Evolutionary conservation across 495 filamentous ascomycete genomes (phyloP).

Genomic region (Pyrenula massariospora): DNA sequence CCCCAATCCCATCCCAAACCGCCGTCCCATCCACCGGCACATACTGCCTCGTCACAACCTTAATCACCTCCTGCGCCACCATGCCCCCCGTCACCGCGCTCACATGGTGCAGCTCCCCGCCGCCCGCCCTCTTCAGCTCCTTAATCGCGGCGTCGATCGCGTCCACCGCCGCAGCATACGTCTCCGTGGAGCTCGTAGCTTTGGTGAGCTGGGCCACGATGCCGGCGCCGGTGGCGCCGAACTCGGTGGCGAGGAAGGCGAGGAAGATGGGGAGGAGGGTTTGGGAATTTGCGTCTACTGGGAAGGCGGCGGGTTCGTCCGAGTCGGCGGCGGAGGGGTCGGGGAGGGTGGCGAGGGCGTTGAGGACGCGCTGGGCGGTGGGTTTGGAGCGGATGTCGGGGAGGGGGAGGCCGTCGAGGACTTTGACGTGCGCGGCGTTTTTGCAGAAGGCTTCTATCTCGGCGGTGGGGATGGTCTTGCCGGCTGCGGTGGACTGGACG

Average conservation of each 20-base stretch:
- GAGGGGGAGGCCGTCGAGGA: slow-evolving; percentile 56
- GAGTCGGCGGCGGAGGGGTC: slow-evolving; percentile 7
- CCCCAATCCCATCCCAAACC: slow-evolving; percentile 80
- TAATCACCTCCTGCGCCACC: slow-evolving; percentile 91
- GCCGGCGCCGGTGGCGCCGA: slow-evolving; percentile 35
- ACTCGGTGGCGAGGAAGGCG: slow-evolving; percentile 41
- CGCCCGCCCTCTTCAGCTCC: slow-evolving; percentile 64
- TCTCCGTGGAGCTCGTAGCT: slow-evolving; percentile 13
- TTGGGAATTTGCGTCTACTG: slow-evolving; percentile 17
- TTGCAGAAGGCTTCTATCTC: slow-evolving; percentile 94
- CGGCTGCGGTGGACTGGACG: slow-evolving; percentile 50
- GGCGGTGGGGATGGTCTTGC: slow-evolving; percentile 46
- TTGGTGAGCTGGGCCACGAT: slow-evolving; percentile 1
- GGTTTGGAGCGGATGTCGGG: slow-evolving; percentile 13
- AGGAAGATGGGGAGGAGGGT: slow-evolving; percentile 72
- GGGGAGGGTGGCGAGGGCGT: slow-evolving; percentile 8
- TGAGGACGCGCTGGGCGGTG: slow-evolving; percentile 21
- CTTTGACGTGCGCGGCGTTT: slow-evolving; percentile 84
- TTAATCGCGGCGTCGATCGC: slow-evolving; percentile 29
- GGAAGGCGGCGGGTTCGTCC: slow-evolving; percentile 11
- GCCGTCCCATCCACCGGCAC: slow-evolving; percentile 88
- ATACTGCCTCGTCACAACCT: slow-evolving; percentile 94
- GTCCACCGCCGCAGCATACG: slow-evolving; percentile 25
- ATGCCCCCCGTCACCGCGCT: slow-evolving; percentile 84
- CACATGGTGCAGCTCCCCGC: slow-evolving; percentile 88